Evolutionary conservation across 148 eudicot species (phyloP), one percentile per base, ranked within the genome.

Genomic region (Rhododendron williamsianum): DNA sequence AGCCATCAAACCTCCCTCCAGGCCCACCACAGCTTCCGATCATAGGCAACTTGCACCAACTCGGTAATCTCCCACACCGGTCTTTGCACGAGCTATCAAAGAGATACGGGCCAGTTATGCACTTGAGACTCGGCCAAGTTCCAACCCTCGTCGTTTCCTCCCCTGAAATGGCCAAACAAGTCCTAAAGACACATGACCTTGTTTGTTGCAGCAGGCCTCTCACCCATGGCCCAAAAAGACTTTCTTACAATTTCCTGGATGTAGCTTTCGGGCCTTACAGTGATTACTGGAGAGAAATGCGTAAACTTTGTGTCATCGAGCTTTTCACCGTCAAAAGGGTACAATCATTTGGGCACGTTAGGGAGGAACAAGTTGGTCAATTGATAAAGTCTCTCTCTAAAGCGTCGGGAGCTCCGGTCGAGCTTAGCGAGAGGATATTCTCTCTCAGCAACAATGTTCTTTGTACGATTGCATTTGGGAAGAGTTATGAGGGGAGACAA

Each of bases 111-210:
- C 56, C 81, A 9, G 49, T 79, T 27, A 79, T 79, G 81, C 81
- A 41, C 52, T 43, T 78, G 81, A 36, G n/a, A n/a, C 56, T 78
- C 56, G 81, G 81, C 54, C 56, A 21, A 46, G 33, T 45, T 41
- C 81, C 56, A 23, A 23, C 56, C 56, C 33, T 78, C 25, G 56
- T 78, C 54, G 25, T 78, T 41, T 82, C 84, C 18, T 58, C 84
- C 18, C 58, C 84, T 5, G 74, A 58, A 58, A 82, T 82, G 52
- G 84, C 84, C 41, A 82, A 82, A 82, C 27, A 82, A 38, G 74
- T 82, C 27, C 43, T 82, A 2, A 82, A 60, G 65, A 82, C 49
- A 58, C 84, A 82, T 19, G 84, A 82, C 76, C 84, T 18, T 1
- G 74, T 19, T 15, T 82, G 72, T 82, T 82, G 84, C 74, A 58